Evolutionary conservation across 331 rosid species (phyloP), one percentile per base, ranked within the genome.

Genomic region (Quercus tomentella): DNA sequence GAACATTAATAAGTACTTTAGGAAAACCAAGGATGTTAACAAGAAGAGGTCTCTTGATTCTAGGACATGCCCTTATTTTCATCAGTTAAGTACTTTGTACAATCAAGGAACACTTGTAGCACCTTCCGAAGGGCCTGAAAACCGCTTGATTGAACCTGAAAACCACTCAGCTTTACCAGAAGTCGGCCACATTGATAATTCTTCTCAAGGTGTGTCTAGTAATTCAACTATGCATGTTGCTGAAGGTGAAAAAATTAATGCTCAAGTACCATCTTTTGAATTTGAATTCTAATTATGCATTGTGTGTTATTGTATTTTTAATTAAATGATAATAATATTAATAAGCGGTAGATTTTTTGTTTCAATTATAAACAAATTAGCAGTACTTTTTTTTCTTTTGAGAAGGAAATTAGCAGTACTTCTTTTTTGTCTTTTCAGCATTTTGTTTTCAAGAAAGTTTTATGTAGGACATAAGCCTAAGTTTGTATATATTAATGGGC

Each of bases 1-100:
- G 85, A 95, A 93, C 82, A 93, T 95, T 69, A 95, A 95, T 82
- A 95, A 95, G 90, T 95, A 95, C 84, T 93, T 91, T 37, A 95
- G 97, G 17, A 95, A 93, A 84, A 95, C 99, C 10, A 95, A 88
- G 74, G 92, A 95, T 82, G 81, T 79, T 10, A 87, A 87, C 82
- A 95, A 89, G 79, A 95, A 90, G 81, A 91, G 99, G 83, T 86
- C 97, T 2, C 75, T 86, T 35, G 96, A 95, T 31, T 93, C 97
- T 1, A 90, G 99, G 76, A 95, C 97, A 58, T 93, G 99, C 82
- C 97, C 99, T 49, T 95, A 95, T 76, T 95, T 92, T 51, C 91
- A 92, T 66, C 92, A 82, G 20, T 56, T 95, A 25, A 88, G 84
- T 72, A 76, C 81, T 33, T 78, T 90, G 51, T 91, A 92, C 82